Percentiles rank a stretch among this genome's conserved stretches.
These are phyloP conservation scores for Rhizophora mangle DNA, from an alignment of 345 rosid genomes.

Conservation along the genomic window DNA sequence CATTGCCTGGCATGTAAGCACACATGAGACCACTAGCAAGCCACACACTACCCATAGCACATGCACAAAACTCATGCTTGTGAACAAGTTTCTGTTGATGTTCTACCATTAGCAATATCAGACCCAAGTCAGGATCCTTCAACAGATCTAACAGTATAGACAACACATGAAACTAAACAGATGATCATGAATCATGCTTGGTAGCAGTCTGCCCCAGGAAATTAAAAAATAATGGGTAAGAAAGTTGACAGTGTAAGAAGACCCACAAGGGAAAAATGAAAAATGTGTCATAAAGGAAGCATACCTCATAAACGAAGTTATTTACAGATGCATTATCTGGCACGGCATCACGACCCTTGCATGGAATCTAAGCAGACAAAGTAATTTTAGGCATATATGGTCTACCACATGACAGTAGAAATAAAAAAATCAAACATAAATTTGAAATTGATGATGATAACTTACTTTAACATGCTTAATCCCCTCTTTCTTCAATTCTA, in stretches of 20 bases:
- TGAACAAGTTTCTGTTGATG: no score
- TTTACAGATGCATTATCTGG: conserved; percentile 82
- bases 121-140: no score
- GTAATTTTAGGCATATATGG: conserved; percentile 1
- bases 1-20: no score
- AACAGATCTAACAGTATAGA: no score
- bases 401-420: neutral
- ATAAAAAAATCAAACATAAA: neutral
- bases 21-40: no score
- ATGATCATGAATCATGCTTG: neutral
- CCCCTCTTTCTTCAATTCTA: conserved; percentile 74
- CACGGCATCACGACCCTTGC: conserved; percentile 83
- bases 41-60: no score
- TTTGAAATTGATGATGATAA: neutral
- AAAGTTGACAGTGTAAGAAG: neutral
- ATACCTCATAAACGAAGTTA: conserved; percentile 78
- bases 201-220: neutral
- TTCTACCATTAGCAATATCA: no score
- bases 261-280: neutral
- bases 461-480: conserved; percentile 82
- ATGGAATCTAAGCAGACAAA: conserved; percentile 56
- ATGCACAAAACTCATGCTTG: no score
- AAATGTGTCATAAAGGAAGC: conserved; percentile 7
- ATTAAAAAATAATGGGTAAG: neutral
- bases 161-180: neutral